Conservation (phyloP, 306 rosid genomes). For the Rubus idaeus region DNA sequence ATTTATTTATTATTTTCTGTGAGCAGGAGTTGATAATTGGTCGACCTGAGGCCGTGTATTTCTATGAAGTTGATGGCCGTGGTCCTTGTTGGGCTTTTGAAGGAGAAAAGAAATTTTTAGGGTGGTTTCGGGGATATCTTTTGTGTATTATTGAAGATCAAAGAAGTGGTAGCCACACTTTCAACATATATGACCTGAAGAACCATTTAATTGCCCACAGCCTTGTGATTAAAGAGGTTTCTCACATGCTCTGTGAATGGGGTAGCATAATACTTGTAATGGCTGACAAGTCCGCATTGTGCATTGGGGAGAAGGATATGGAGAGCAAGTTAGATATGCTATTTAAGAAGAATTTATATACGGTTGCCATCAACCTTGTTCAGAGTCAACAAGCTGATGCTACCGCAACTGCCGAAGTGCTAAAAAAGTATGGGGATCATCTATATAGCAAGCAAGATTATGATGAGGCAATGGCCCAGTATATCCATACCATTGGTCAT, state of each 20-base stretch:
- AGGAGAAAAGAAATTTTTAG: constrained; percentile 89
- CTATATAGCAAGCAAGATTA: constrained; percentile 92
- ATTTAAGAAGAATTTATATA: constrained; percentile 88
- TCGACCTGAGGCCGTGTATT: constrained; percentile 91
- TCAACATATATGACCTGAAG: constrained; percentile 91
- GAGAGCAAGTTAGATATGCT: constrained; percentile 99
- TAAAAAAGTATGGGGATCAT: constrained; percentile 93
- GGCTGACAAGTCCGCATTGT: constrained; percentile 84
- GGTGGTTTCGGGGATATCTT: constrained; percentile 99
- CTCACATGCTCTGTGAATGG: constrained; percentile 98
- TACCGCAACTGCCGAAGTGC: constrained; percentile 97
- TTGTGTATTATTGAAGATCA: constrained; percentile 92
- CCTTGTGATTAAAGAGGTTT: constrained; percentile 70
- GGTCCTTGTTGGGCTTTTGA: constrained; percentile 99
- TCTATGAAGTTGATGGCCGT: constrained; percentile 98
- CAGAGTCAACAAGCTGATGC: constrained; percentile 99
- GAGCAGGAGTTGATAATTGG: constrained; percentile 86
- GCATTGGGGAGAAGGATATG: constrained; percentile 98
- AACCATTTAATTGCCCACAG: constrained; percentile 93
- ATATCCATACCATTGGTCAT: constrained; percentile 90
- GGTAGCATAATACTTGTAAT: constrained; percentile 87
- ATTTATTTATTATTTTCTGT: constrained; percentile 13
- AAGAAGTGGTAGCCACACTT: constrained; percentile 72
- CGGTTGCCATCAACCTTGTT: constrained; percentile 92
- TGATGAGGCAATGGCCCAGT: constrained; percentile 96